Base-by-base conservation (phyloP, 2,329 filamentous ascomycete species). In the Monosporascus sp. region DNA sequence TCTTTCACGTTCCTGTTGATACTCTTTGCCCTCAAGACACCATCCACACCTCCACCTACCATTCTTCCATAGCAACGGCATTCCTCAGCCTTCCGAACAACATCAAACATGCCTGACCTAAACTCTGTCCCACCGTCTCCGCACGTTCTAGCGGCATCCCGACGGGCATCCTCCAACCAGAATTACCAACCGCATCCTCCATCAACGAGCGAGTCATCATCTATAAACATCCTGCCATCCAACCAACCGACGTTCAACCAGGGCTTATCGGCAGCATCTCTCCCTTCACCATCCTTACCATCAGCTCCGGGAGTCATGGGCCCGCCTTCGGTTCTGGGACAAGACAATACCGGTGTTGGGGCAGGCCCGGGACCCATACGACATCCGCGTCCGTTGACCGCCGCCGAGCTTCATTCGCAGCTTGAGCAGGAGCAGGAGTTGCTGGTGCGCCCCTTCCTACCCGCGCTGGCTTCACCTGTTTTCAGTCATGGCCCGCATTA, bases 391-490 rank as follows among this genome's bases (percentile, higher is more conserved):
- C 92, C 92, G 3, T 74, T 97, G 68, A 97, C 93, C 0, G 86
- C 91, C 1, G 88, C 91, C 3, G 93, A 97, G 70, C 78, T 97
- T 56, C 91, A 97, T 70, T 78, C 89, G 55, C 85, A 96, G 73
- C 78, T 97, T 26, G 93, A 97, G 72, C 94, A 95, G 71, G 93
- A 97, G 68, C 92, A 97, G 64, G 93, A 97, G 71, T 89, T 91
- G 37, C 87, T 97, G 64, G 92, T 94, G 78, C 59, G 84, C 49
- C 37, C 8, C 17, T 5, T 2, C 4, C 9, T 31, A 20, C 11
- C 22, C 18, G 7, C 35, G 1, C 28, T 20, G 7, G 41, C 9
- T 31, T 31, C 28, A 14, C 9, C 11, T 43, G 24, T 18, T 31
- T 4, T n/a, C 46, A 22, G 26, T 20, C 11, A 28, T 43, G 17